Percentiles rank a stretch among this genome's conserved stretches.
Evolutionary conservation across 1,284 basidiomycete species (phyloP).

Genomic region (Dichomitus squalens): DNA sequence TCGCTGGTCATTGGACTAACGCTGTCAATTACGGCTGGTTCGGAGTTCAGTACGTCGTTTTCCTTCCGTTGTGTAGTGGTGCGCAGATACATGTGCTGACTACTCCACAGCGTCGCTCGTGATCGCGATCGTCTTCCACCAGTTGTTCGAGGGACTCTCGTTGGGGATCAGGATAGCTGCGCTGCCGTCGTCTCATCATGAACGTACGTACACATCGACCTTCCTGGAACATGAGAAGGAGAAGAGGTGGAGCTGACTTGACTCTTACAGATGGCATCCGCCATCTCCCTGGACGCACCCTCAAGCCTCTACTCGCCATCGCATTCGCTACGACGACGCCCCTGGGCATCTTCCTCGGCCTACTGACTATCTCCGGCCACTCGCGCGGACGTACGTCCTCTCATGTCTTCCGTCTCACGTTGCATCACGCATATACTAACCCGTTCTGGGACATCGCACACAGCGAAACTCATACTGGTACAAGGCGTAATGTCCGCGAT

Average conservation of each 20-base stretch:
- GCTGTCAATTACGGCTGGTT: slow-evolving; percentile 63
- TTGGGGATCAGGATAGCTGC: slow-evolving; percentile 76
- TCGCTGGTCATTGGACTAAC: slow-evolving; percentile 79
- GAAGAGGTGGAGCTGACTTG: not conserved
- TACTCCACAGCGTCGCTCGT: slow-evolving; percentile 65
- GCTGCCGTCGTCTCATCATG: slow-evolving; percentile 46
- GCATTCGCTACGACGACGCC: slow-evolving; percentile 77
- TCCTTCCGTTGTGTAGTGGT: too few species aligned
- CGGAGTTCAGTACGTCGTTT: slow-evolving; percentile 66
- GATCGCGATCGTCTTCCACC: slow-evolving; percentile 76
- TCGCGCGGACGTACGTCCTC: slow-evolving; percentile 32
- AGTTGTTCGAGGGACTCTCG: slow-evolving; percentile 79
- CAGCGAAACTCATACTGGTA: slow-evolving; percentile 52
- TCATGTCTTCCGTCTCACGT: slow-evolving; percentile 1
- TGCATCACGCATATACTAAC: slow-evolving; percentile 3
- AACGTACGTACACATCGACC: slow-evolving; percentile 23
- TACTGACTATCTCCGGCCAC: slow-evolving; percentile 45
- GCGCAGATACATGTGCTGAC: too few species aligned
- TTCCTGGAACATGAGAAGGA: not conserved
- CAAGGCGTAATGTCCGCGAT: slow-evolving; percentile 75
- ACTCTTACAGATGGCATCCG: slow-evolving; percentile 18
- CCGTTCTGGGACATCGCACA: not conserved
- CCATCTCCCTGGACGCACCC: slow-evolving; percentile 28
- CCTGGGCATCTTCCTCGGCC: slow-evolving; percentile 61
- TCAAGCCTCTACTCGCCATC: slow-evolving; percentile 57